Base-by-base conservation (phyloP, 768 basidiomycete genomes). In the Suillus subaureus region DNA sequence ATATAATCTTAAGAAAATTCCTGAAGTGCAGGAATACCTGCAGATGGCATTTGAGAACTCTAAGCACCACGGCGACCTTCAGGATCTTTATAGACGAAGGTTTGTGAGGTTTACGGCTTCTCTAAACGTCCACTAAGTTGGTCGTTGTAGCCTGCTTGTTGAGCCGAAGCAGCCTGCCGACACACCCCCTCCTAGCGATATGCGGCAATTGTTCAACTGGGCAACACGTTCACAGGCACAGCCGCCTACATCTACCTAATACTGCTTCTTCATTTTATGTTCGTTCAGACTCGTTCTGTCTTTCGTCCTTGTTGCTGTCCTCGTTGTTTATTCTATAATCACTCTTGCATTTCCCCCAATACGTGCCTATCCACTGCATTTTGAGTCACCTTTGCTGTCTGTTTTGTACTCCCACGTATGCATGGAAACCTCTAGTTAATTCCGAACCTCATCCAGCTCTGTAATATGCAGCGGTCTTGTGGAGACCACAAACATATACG, bases 81-180 rank as follows among this genome's bases (percentile, higher is more conserved):
- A 93, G 71, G 93, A 94, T 73, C 81, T 95, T 40, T 94, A 95
- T 71, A 87, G 93, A 68, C 87, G 93, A 72, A 94, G 92, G 92
- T 91, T 70, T 45, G 85, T 74, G 51, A 28, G 8, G 18, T 28
- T 31, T 16, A 13, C 56, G 31, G 21, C 40, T 35, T 58, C 37
- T n/a, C 21, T 39, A 11, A 6, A 45, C 7, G 54, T 52, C 31
- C n/a, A 21, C 54, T 68, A 42, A 64, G 64, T 21, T 26, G 52
- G 45, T 28, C 64, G 61, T 52, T 66, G 39, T 61, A 93, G 92
- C 81, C 82, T 94, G 62, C 83, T 93, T 66, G 89, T 95, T 65
- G 93, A 94, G 75, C 93, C 93, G 56, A 90, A 85, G 73, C 92
- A 93, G 66, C 83, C 90, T 11, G 89, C 90, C 45, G 93, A 94